Conservation (phyloP, 345 rosid genomes). For the Eucalyptus sp. region DNA sequence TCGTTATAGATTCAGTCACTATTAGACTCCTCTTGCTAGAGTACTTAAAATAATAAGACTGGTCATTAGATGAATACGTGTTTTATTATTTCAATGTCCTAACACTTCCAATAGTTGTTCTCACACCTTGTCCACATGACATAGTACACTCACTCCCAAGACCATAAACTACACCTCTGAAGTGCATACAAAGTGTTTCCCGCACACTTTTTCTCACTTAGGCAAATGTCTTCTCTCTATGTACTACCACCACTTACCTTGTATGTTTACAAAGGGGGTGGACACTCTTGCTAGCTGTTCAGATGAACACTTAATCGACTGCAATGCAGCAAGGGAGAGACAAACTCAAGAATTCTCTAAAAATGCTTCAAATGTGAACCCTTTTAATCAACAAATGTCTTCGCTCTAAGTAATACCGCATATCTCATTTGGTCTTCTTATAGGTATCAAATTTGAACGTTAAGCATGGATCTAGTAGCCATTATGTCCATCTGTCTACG, state of each 20-base stretch:
- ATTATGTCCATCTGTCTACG: background rate
- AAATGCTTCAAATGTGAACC: background rate
- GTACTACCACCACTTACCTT: background rate
- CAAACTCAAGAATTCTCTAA: background rate
- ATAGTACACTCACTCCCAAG: background rate
- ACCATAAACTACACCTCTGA: background rate
- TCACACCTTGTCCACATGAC: background rate
- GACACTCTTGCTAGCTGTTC: background rate
- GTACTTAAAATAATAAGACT: too few relatives aligned
- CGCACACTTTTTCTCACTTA: background rate
- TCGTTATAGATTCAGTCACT: background rate
- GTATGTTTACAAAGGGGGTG: background rate
- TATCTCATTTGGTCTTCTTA: background rate
- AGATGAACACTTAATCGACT: background rate
- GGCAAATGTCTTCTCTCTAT: background rate
- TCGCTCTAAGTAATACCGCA: background rate
- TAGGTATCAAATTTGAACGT: background rate
- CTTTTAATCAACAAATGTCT: background rate
- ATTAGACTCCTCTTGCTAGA: background rate
- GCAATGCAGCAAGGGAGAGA: background rate
- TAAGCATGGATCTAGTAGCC: background rate
- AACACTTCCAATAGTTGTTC: background rate
- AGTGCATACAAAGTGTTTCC: background rate
- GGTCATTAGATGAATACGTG: fast-evolving
- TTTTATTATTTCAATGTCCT: too few relatives aligned